These are phyloP conservation scores for Stemphylium beticola DNA, from an alignment of 2,329 filamentous ascomycete genomes.

Conservation along the genomic window DNA sequence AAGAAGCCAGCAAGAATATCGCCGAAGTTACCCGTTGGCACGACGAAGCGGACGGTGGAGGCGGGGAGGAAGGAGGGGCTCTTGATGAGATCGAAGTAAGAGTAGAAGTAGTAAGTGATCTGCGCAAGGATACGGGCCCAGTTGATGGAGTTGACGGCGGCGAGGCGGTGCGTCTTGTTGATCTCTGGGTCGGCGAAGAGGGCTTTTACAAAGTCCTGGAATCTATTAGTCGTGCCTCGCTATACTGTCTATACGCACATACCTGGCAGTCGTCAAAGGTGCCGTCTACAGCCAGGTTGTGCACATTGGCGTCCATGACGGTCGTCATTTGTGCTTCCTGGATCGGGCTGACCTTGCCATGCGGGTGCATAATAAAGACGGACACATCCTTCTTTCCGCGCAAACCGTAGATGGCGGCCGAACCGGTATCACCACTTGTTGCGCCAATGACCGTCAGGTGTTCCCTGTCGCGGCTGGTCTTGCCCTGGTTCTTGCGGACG, in stretches of 20 bases:
- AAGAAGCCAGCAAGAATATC: conserved; percentile 95
- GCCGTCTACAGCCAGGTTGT: conserved; percentile 87
- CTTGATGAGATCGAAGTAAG: conserved; percentile 81
- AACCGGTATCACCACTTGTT: conserved; percentile 70
- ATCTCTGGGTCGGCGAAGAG: conserved; percentile 86
- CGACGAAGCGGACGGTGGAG: conserved; percentile 79
- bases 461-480: conserved; percentile 67
- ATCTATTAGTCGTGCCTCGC: conserved; percentile 23
- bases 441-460: conserved; percentile 51
- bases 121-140: conserved; percentile 94
- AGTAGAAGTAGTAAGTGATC: conserved; percentile 95
- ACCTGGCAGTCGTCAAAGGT: conserved; percentile 97
- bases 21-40: conserved; percentile 96
- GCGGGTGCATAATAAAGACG: conserved; percentile 92
- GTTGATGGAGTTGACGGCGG: conserved; percentile 96
- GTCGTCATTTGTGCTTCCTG: conserved; percentile 99
- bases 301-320: conserved; percentile 85
- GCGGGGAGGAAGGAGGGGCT: conserved; percentile 64
- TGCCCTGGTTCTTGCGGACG: conserved; percentile 72
- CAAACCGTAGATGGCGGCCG: conserved; percentile 93
- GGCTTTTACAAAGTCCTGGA: conserved; percentile 88
- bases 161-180: conserved; percentile 82
- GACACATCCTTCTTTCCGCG: conserved; percentile 96
- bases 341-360: conserved; percentile 87
- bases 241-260: conserved; percentile 12